Percentiles rank a stretch among this genome's conserved stretches.
Conservation (phyloP, 305 asterid genomes). For the Salvia sclarea region DNA sequence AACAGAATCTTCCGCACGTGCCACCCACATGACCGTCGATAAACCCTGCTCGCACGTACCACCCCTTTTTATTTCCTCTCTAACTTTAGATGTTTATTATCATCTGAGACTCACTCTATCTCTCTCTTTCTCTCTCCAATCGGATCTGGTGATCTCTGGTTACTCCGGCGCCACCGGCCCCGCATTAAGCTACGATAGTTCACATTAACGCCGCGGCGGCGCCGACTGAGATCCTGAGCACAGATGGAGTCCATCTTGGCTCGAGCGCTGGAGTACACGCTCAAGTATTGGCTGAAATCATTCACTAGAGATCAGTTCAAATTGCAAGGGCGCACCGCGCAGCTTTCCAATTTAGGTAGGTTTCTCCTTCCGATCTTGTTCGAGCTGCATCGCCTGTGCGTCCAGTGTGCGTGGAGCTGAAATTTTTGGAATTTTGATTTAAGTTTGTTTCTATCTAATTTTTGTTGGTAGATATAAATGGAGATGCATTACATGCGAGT, state of each 20-base stretch:
- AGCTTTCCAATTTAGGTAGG: conserved; percentile 85
- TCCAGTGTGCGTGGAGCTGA: conserved; percentile 27
- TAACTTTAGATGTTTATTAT: conserved; percentile 22
- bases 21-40: conserved; percentile 15
- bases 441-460: conserved; percentile 10
- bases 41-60: conserved; percentile 49
- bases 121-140: conserved; percentile 18
- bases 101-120: conserved; percentile 23
- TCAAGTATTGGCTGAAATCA: conserved; percentile 95
- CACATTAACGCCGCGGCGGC: conserved; percentile 20
- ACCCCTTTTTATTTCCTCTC: conserved; percentile 20
- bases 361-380: conserved; percentile 25
- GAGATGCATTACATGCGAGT: conserved; percentile 97
- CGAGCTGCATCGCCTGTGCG: conserved; percentile 17
- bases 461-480: conserved; percentile 68
- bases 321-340: conserved; percentile 86
- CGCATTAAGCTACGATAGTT: conserved; percentile 7
- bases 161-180: conserved; percentile 28
- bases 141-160: conserved; percentile 39
- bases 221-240: conserved; percentile 29
- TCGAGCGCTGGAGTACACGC: conserved; percentile 89
- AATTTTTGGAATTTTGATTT: conserved; percentile 19
- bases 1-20: conserved; percentile 48
- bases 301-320: conserved; percentile 96
- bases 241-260: conserved; percentile 89